A percentile compares a stretch with the other conserved stretches of the same genome.
Evolutionary conservation across 768 basidiomycete genomes (phyloP).

Genomic region (Lactarius sanguifluus): DNA sequence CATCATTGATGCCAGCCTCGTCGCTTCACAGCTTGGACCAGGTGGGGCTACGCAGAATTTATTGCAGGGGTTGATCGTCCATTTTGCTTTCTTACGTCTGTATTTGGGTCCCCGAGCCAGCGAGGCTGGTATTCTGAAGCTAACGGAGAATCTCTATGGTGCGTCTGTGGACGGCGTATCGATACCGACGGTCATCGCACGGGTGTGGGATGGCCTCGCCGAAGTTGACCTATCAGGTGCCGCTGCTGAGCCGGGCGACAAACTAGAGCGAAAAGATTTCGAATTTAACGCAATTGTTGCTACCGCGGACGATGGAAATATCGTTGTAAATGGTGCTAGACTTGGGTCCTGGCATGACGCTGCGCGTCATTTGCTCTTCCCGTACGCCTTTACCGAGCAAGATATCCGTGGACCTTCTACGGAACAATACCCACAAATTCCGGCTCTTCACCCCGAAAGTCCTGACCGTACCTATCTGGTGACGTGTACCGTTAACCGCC

Average conservation of each 20-base stretch:
- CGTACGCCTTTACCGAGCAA: conserved; percentile 67
- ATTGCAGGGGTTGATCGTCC: conserved; percentile 58
- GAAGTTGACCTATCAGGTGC: conserved; percentile 44
- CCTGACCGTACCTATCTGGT: conserved; percentile 91
- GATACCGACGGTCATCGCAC: conserved; percentile 51
- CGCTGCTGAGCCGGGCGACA: conserved; percentile 25
- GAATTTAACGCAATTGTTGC: conserved; percentile 75
- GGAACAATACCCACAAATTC: conserved; percentile 56
- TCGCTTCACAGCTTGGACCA: conserved; percentile 47
- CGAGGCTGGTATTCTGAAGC: conserved; percentile 50
- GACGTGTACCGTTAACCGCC: conserved; percentile 90
- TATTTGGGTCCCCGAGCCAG: conserved; percentile 69
- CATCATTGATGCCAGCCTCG: conserved; percentile 54
- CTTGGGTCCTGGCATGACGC: conserved; percentile 79
- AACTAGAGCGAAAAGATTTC: conserved; percentile 50
- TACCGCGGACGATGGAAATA: conserved; percentile 56
- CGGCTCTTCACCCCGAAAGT: conserved; percentile 80
- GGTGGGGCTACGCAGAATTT: conserved; percentile 41
- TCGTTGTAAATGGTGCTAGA: conserved; percentile 58
- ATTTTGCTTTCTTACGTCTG: conserved; percentile 81
- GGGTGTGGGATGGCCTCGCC: conserved; percentile 65
- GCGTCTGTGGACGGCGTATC: conserved; percentile 49
- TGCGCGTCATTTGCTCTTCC: conserved; percentile 87
- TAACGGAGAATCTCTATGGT: conserved; percentile 50
- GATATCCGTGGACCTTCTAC: conserved; percentile 36